Percentiles rank a stretch among this genome's conserved stretches.
These are phyloP conservation scores for Tolypocladium nubicola DNA, from an alignment of 2,329 filamentous ascomycete genomes.

Conservation along the genomic window DNA sequence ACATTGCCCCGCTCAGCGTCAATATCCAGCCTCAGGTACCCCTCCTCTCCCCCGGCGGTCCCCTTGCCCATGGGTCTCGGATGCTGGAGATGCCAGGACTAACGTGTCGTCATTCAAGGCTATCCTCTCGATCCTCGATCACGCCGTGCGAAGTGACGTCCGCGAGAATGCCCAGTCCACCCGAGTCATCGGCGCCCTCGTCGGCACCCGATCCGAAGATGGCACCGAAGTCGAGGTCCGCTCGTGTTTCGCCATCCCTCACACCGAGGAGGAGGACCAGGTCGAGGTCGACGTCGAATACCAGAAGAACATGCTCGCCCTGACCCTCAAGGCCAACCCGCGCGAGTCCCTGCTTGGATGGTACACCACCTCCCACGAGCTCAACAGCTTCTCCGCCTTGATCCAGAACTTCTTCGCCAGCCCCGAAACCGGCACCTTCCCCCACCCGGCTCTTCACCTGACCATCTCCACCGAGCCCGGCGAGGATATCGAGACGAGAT, in stretches of 20 bases:
- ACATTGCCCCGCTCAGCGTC: constrained; percentile 84
- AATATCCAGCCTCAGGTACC: constrained; percentile 90
- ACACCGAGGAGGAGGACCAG: constrained; percentile 97
- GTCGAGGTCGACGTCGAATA: constrained; percentile 99
- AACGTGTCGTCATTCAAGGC: constrained; percentile 29
- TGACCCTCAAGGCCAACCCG: constrained; percentile 89
- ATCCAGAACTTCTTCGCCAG: constrained; percentile 98
- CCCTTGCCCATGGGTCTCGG: not conserved
- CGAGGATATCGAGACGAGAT: constrained; percentile 77
- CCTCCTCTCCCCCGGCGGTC: constrained; percentile 9
- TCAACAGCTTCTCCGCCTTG: constrained; percentile 96
- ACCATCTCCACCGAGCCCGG: constrained; percentile 87
- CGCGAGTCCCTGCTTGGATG: constrained; percentile 92
- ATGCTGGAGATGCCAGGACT: not conserved
- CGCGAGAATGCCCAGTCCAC: constrained; percentile 66
- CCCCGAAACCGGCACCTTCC: constrained; percentile 93
- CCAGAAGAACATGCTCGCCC: constrained; percentile 96
- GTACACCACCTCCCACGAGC: constrained; percentile 94
- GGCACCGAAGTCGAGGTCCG: constrained; percentile 93
- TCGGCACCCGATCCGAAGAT: constrained; percentile 90
- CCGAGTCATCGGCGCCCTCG: constrained; percentile 90
- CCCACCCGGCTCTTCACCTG: constrained; percentile 93
- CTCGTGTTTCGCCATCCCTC: constrained; percentile 93
- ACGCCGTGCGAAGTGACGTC: constrained; percentile 78
- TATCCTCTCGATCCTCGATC: constrained; percentile 75